Evolutionary conservation across 306 rosid genomes (phyloP).

Genomic region (Ziziphus jujuba): DNA sequence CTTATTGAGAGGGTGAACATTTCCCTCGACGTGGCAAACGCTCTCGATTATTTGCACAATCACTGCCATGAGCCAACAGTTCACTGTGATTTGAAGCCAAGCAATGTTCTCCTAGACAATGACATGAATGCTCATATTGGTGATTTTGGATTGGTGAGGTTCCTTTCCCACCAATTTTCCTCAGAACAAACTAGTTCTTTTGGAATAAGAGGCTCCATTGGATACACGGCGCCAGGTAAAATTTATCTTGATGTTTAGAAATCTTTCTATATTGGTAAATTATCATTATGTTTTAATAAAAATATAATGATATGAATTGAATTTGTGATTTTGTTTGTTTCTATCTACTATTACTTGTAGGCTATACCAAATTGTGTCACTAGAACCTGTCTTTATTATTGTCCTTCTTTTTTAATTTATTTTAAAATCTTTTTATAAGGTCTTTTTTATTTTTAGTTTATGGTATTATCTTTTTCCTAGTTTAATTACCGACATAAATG

Average conservation of each 20-base stretch:
- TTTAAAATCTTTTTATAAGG: too few species aligned
- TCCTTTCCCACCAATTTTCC: conserved; percentile 1
- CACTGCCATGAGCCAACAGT: conserved; percentile 22
- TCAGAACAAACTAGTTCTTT: background rate
- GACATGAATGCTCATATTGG: conserved; percentile 36
- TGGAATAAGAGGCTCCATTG: conserved; percentile 10
- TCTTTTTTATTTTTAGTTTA: too few species aligned
- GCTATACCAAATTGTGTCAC: too few species aligned
- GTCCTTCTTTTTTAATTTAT: too few species aligned
- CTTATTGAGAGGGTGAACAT: conserved; percentile 22
- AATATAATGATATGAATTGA: too few species aligned
- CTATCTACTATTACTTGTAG: too few species aligned
- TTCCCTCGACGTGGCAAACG: conserved; percentile 45
- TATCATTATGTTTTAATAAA: too few species aligned
- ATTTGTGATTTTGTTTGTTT: too few species aligned
- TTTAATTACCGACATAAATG: background rate
- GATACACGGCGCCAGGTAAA: conserved; percentile 10
- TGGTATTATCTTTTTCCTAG: too few species aligned
- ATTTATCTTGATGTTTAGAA: too few species aligned
- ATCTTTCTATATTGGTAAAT: too few species aligned
- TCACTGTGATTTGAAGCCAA: conserved; percentile 52
- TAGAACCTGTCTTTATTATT: background rate
- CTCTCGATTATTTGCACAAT: conserved; percentile 44
- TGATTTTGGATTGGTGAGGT: conserved; percentile 52
- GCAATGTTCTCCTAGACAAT: conserved; percentile 41